Evolutionary conservation across 2,329 filamentous ascomycete species (phyloP).

Genomic region (Colletotrichum siamense): DNA sequence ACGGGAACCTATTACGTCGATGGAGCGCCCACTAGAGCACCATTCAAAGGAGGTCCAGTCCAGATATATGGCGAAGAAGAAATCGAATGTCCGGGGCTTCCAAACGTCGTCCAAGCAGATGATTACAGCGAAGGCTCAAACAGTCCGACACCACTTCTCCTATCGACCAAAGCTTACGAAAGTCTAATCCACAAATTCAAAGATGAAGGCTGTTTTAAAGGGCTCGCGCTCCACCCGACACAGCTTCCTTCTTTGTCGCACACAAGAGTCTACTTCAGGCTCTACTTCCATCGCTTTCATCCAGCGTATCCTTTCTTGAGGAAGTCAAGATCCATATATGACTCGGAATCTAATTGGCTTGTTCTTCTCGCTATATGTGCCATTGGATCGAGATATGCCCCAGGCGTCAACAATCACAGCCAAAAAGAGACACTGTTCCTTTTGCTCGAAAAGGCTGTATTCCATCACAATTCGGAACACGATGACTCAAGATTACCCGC

Average conservation of each 20-base stretch:
- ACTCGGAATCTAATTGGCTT: background rate
- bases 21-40: background rate
- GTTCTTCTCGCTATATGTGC: background rate
- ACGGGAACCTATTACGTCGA: constrained; percentile 1
- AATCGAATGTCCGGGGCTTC: background rate
- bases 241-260: background rate
- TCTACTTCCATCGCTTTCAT: background rate
- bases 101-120: background rate
- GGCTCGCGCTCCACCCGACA: background rate
- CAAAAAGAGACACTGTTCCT: background rate
- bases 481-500: background rate
- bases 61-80: background rate
- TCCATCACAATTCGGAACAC: background rate
- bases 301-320: background rate
- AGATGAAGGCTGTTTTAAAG: background rate
- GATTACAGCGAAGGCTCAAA: background rate
- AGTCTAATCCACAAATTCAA: background rate
- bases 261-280: background rate
- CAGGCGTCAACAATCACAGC: background rate
- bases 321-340: background rate
- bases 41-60: background rate
- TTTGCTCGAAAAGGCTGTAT: background rate
- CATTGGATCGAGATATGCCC: background rate
- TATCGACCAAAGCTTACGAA: background rate
- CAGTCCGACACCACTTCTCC: background rate